Evolutionary conservation across 345 rosid genomes (phyloP), one percentile per base, ranked within the genome.

Genomic region (Sisymbrium altissimum): DNA sequence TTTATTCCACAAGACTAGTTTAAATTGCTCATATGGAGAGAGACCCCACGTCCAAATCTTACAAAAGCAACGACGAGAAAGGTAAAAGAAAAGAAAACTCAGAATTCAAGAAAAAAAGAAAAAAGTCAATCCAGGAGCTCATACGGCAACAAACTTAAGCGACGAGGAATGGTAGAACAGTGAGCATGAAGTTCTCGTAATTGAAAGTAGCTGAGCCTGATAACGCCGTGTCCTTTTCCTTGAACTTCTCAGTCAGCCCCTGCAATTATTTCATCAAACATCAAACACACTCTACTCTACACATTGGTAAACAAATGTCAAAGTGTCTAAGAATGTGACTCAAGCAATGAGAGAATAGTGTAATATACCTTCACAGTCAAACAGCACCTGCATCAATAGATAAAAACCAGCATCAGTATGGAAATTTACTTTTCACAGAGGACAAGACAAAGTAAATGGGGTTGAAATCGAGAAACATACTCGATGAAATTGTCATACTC

Each of bases 401-500:
- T 49, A 45, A 64, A 58, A 68, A 56, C 36, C 6, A 52, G 17
- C 64, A 30, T 0, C 21, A 74, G 59, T 35, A 4, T 3, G 0
- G 6, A 10, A 30, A 8, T 53, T 63, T 19, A 44, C 40, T 23
- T 65, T 36, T 9, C 3, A 45, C 15, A 43, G 18, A 39, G 11
- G 23, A 4, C 35, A 4, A 15, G 10, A n/a, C 0, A 38, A 33
- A 13, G 6, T 17, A 18, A 10, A 48, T 9, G 2, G 19, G 7
- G 17, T n/a, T 45, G 17, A 32, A 48, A 14, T 25, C 0, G 4
- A 36, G 69, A 39, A 57, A 79, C 91, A 10, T 84, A 93, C 97
- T 94, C 98, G 21, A 94, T 92, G 86, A 94, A 94, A 78, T 90
- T 92, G 68, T 95, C 99, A 64, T 95, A 92, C 79, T 92, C 97